A percentile compares a stretch with the other conserved stretches of the same genome.
These are phyloP conservation scores for Mycena vulgaris DNA, from an alignment of 768 basidiomycete species.

Conservation along the genomic window DNA sequence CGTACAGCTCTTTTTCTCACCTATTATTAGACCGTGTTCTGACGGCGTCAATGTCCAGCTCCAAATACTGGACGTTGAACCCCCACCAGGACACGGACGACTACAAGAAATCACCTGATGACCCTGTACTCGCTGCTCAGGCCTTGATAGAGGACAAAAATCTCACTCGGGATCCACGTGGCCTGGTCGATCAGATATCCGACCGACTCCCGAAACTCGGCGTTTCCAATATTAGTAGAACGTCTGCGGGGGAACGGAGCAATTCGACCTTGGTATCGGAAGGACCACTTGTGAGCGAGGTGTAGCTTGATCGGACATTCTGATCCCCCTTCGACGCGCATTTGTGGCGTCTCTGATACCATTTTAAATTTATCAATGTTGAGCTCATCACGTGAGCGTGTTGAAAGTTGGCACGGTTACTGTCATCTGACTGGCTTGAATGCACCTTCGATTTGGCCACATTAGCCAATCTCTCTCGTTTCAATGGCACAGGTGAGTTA, in stretches of 20 bases:
- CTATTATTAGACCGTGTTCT: background rate
- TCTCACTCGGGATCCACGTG: slow-evolving; percentile 28
- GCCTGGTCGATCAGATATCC: slow-evolving; percentile 2
- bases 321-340: background rate
- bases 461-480: slow-evolving; percentile 18
- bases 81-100: slow-evolving; percentile 59
- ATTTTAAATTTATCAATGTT: background rate
- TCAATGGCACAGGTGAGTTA: slow-evolving; percentile 3
- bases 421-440: slow-evolving; percentile 17
- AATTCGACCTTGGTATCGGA: slow-evolving; percentile 24
- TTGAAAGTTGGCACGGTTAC: background rate
- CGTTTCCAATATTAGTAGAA: slow-evolving; percentile 23
- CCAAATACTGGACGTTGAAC: slow-evolving; percentile 69
- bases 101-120: slow-evolving; percentile 56
- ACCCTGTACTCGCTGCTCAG: slow-evolving; percentile 46
- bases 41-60: slow-evolving; percentile 47
- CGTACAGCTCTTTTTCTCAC: slow-evolving; percentile 9
- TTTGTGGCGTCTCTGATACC: background rate
- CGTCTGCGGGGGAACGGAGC: slow-evolving; percentile 20
- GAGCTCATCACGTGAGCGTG: slow-evolving; percentile 23
- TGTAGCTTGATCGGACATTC: background rate
- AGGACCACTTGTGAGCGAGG: background rate
- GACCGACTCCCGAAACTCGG: slow-evolving; percentile 34
- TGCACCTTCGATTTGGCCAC: slow-evolving; percentile 9
- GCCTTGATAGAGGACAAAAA: slow-evolving; percentile 31